phyloP scores from a whole-genome alignment of 805 yeast species.

The Candida taoyuanica region DNA sequence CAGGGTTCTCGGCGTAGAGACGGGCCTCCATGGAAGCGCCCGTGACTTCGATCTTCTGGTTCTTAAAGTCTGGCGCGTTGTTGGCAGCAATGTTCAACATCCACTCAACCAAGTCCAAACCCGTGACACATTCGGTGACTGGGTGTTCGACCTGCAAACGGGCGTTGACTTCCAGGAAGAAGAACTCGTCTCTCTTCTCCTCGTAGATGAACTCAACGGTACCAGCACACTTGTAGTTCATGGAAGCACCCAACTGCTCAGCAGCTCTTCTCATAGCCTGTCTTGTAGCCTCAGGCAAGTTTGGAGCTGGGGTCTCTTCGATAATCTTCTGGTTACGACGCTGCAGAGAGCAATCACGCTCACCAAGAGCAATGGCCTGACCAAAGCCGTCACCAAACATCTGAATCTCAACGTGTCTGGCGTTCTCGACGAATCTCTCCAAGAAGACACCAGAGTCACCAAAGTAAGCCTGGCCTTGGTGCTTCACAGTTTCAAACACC shows the following conservation, averaged over 20 bases:
- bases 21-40: constrained; percentile 98
- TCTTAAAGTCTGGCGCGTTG: constrained; percentile 70
- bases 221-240: constrained; percentile 95
- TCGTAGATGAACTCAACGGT: constrained; percentile 96
- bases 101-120: constrained; percentile 94
- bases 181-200: constrained; percentile 78
- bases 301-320: constrained; percentile 98
- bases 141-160: constrained; percentile 98
- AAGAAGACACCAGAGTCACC: constrained; percentile 95
- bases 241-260: constrained; percentile 71
- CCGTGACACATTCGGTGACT: constrained; percentile 92
- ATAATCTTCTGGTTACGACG: constrained; percentile 95
- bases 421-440: constrained; percentile 90
- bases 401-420: constrained; percentile 95
- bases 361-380: constrained; percentile 89
- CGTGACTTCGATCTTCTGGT: constrained; percentile 49
- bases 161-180: constrained; percentile 94
- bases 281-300: constrained; percentile 77
- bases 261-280: constrained; percentile 74
- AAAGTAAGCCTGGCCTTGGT: constrained; percentile 88
- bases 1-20: constrained; percentile 95
- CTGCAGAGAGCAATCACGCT: constrained; percentile 95
- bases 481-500: constrained; percentile 87
- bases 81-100: constrained; percentile 92
- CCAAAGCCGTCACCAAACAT: constrained; percentile 96